Conservation (phyloP, 768 basidiomycete species). For the Naganishia friedmannii region DNA sequence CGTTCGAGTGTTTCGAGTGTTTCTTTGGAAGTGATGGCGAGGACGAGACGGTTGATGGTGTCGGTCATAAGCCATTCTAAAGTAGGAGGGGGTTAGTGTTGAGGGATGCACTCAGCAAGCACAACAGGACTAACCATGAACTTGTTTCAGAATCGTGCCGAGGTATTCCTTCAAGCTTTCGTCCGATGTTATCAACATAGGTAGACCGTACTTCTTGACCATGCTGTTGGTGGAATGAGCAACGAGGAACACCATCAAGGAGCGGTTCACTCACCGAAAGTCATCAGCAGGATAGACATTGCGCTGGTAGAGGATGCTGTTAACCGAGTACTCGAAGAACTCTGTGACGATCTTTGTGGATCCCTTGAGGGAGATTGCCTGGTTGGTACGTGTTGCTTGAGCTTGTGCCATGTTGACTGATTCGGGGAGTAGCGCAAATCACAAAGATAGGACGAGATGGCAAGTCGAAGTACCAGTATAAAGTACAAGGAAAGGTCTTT, state of each 20-base stretch:
- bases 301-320: conserved; percentile 93
- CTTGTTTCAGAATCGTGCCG: conserved; percentile 86
- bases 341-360: conserved; percentile 87
- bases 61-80: conserved; percentile 91
- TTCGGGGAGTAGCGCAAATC: neutral
- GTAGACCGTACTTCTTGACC: conserved; percentile 99
- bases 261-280: conserved; percentile 57
- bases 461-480: neutral
- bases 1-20: conserved; percentile 85
- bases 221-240: conserved; percentile 54
- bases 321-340: conserved; percentile 99
- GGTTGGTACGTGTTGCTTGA: conserved; percentile 47
- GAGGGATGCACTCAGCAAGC: neutral
- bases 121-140: conserved; percentile 67
- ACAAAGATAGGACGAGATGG: neutral
- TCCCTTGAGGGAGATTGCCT: conserved; percentile 84
- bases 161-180: conserved; percentile 89
- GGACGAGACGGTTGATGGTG: conserved; percentile 86
- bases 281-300: conserved; percentile 97
- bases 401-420: conserved; percentile 45
- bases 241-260: neutral
- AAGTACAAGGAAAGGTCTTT: neutral
- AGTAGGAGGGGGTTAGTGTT: no score
- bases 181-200: conserved; percentile 90
- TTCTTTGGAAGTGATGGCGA: conserved; percentile 94